Base-by-base conservation (phyloP, 169 alveolate species). In the Cryptosporidium ryanae region DNA sequence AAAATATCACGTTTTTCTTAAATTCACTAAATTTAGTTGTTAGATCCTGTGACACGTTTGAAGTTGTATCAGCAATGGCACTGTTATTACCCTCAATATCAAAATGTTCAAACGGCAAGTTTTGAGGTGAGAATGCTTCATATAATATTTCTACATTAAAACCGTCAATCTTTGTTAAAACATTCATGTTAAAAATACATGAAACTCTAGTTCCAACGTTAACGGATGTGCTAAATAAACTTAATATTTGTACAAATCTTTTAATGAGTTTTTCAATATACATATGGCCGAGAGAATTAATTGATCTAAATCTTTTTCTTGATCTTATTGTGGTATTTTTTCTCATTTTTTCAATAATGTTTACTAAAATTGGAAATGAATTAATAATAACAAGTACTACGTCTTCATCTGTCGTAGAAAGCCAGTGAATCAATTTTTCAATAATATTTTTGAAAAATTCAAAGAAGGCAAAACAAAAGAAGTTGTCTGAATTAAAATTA, bases 91-190 rank as follows among this genome's bases (percentile, higher is more conserved):
- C 18, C 25, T 13, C 23, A 15, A 43, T 43, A 13, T 76, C 25
- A 31, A 68, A 7, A n/a, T 61, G 38, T 38, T 61, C 38, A 17
- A 25, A 10, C 12, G 55, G 87, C 4, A 71, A 76, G 38, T 34
- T 76, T 59, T 50, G 87, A 5, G 76, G 29, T 34, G 59, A 76
- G 46, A 76, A 59, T n/a, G 87, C 76, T 38, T 76, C 71, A 15
- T 59, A 38, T n/a, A 76, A 18, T 13, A 76, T 43, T n/a, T 25
- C 12, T 23, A 76, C 21, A 17, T 76, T 63, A 61, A 76, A 76
- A 44, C 48, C 44, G 4, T 61, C 49, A 15, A 38, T 3, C 17
- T 61, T 61, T 27, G 48, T 23, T 0, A 76, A 13, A 57, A 31
- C 17, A 23, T 49, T 61, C 3, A 61, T 61, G 44, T 48, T 54